Evolutionary conservation across 106 monocot species (phyloP).

Genomic region (Iris macrosiphon): DNA sequence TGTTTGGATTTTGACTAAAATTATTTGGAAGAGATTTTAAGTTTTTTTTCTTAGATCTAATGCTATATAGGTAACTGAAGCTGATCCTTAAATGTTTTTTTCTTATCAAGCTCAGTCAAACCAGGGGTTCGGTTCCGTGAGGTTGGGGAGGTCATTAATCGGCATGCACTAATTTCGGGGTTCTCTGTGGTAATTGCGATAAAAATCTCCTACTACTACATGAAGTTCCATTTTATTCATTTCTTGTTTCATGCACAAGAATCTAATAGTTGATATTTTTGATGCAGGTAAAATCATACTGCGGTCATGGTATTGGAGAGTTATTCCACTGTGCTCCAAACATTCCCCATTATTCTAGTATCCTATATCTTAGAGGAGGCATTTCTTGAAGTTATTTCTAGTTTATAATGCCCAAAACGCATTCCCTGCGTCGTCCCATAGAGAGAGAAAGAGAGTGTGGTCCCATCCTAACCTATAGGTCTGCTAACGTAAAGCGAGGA

Average conservation of each 20-base stretch:
- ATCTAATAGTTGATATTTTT: background rate
- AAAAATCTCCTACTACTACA: background rate
- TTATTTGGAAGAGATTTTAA: too few relatives aligned
- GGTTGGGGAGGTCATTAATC: conserved; percentile 94
- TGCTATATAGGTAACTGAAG: too few relatives aligned
- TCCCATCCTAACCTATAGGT: background rate
- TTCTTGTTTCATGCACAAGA: background rate
- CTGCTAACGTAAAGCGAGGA: background rate
- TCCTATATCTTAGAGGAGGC: too few relatives aligned
- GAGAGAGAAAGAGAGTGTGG: background rate
- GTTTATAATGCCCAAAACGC: too few relatives aligned
- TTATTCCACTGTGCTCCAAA: conserved; percentile 98
- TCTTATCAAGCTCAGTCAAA: conserved; percentile 55
- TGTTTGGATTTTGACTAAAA: too few relatives aligned
- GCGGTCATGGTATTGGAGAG: conserved; percentile 99
- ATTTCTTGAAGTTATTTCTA: too few relatives aligned
- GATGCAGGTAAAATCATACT: conserved; percentile 96
- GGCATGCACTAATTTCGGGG: conserved; percentile 90
- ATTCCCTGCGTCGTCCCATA: background rate
- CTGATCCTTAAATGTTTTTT: background rate
- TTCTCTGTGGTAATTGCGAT: conserved; percentile 71
- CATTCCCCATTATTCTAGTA: conserved; percentile 99
- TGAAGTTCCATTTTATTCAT: background rate
- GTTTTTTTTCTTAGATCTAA: too few relatives aligned
- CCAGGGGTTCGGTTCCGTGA: conserved; percentile 98